These are phyloP conservation scores for Coemansia guatemalensis DNA, from an alignment of 192 early-diverging fungal genomes.

Conservation along the genomic window DNA sequence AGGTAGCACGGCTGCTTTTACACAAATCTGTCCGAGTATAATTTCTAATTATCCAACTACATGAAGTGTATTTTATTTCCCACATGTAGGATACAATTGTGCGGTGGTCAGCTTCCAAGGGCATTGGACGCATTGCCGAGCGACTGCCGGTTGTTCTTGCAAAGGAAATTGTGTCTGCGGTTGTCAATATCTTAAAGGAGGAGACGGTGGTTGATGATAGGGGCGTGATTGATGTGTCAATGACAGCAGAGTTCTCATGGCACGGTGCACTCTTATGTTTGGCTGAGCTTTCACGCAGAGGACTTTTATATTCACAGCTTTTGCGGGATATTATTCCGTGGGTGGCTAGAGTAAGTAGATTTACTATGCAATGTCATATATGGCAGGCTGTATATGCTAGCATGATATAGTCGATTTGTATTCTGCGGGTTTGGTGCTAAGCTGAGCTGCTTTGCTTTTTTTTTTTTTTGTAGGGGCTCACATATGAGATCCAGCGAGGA, in stretches of 20 bases:
- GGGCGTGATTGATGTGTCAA: constrained; percentile 65
- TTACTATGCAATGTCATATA: no score
- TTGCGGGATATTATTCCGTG: constrained; percentile 76
- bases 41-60: not conserved
- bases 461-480: constrained; percentile 64
- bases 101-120: constrained; percentile 97
- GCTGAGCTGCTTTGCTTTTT: constrained; percentile 1
- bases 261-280: constrained; percentile 91
- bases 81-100: constrained; percentile 77
- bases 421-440: not conserved
- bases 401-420: no score
- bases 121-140: constrained; percentile 83
- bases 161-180: constrained; percentile 75
- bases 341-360: constrained; percentile 61
- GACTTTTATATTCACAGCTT: constrained; percentile 72
- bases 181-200: constrained; percentile 82
- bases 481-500: constrained; percentile 87
- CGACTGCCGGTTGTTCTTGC: constrained; percentile 78
- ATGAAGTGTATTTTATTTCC: no score
- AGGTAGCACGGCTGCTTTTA: not conserved
- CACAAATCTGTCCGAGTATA: not conserved
- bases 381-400: not conserved
- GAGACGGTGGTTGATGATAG: constrained; percentile 59
- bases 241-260: constrained; percentile 87
- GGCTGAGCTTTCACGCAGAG: constrained; percentile 88